A percentile compares a stretch with the other conserved stretches of the same genome.
These are phyloP conservation scores for Xanthoceras sorbifolium DNA, from an alignment of 345 rosid genomes.

Conservation along the genomic window DNA sequence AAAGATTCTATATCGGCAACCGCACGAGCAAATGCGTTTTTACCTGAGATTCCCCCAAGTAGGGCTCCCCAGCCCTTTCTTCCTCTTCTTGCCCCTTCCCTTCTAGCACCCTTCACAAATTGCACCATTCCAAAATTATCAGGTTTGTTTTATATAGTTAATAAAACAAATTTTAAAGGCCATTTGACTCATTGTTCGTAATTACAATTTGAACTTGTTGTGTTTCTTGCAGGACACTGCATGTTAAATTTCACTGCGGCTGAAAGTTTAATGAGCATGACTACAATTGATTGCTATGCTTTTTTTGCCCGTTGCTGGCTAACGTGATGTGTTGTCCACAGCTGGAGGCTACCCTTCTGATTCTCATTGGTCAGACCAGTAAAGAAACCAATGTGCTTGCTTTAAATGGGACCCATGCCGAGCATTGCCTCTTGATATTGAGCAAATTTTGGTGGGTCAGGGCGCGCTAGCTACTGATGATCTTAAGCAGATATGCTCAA, in stretches of 20 bases:
- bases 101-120: constrained; percentile 74
- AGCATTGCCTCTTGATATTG: constrained; percentile 78
- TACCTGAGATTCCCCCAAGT: constrained; percentile 72
- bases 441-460: constrained; percentile 73
- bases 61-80: constrained; percentile 84
- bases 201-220: constrained; percentile 5
- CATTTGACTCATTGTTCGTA: constrained; percentile 7
- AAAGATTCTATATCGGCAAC: constrained; percentile 20
- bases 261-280: constrained; percentile 68
- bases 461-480: constrained; percentile 68
- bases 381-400: constrained; percentile 69
- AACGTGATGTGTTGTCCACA: constrained; percentile 98
- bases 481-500: constrained; percentile 58
- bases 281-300: constrained; percentile 78
- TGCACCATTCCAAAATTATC: constrained; percentile 73
- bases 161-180: background rate
- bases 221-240: constrained; percentile 60
- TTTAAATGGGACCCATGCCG: constrained; percentile 59
- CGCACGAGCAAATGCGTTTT: constrained; percentile 35
- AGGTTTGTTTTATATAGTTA: constrained; percentile 44
- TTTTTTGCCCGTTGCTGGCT: constrained; percentile 84
- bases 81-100: constrained; percentile 91
- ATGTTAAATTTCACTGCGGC: constrained; percentile 70
- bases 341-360: constrained; percentile 70
- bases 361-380: constrained; percentile 82